These are phyloP conservation scores for Russula brevipes DNA, from an alignment of 768 basidiomycete species.

Conservation along the genomic window DNA sequence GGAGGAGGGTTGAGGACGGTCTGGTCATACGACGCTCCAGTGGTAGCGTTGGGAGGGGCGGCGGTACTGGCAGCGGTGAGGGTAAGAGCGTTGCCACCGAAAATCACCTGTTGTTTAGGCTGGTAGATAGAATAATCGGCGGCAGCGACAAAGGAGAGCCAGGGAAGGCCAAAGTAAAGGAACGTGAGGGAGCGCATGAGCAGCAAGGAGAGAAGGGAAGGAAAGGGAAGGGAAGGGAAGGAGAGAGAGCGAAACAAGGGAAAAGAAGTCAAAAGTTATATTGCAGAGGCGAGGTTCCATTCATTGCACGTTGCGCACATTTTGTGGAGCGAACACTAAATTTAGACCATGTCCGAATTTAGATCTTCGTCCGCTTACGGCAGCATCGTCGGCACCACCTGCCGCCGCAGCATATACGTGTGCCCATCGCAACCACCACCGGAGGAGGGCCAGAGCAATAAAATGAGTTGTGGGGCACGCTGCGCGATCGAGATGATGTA, in stretches of 20 bases:
- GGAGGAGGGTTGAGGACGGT: conserved; percentile 48
- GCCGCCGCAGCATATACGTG: too few species aligned
- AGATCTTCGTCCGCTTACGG: too few species aligned
- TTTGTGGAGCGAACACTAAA: too few species aligned
- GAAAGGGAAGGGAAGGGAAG: not conserved
- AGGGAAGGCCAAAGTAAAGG: not conserved
- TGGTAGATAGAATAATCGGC: conserved; percentile 17
- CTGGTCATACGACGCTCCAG: conserved; percentile 48
- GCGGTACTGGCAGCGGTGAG: conserved; percentile 28
- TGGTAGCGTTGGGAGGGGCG: conserved; percentile 40
- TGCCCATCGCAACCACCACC: too few species aligned
- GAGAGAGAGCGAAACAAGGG: not conserved
- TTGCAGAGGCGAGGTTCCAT: too few species aligned
- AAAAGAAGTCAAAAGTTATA: not conserved
- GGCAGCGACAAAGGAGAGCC: not conserved
- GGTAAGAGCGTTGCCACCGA: conserved; percentile 13
- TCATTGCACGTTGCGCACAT: too few species aligned
- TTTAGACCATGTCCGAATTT: too few species aligned
- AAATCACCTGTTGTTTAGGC: conserved; percentile 24
- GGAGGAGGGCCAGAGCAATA: too few species aligned
- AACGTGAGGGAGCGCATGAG: not conserved
- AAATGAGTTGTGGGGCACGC: too few species aligned
- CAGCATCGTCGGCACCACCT: too few species aligned
- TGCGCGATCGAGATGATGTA: too few species aligned
- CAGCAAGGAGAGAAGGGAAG: not conserved